Evolutionary conservation across 2,329 filamentous ascomycete genomes (phyloP).

Genomic region (Fusarium temperatum): DNA sequence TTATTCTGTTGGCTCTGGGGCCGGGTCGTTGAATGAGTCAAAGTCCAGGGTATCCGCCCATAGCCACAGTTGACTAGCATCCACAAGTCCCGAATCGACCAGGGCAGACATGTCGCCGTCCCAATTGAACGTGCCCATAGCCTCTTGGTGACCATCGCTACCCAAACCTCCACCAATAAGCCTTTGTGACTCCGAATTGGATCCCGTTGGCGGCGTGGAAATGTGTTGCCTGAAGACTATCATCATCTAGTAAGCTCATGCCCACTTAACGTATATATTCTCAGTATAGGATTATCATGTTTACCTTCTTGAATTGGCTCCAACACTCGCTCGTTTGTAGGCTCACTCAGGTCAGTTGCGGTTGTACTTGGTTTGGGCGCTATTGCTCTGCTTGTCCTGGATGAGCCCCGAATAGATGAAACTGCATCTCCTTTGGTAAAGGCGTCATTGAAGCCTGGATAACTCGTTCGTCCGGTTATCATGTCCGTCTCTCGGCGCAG

Average conservation of each 20-base stretch:
- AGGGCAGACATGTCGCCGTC: background rate
- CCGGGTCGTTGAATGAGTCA: background rate
- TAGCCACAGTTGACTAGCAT: background rate
- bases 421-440: rapidly evolving
- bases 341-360: rapidly evolving
- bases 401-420: background rate
- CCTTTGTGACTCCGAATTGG: rapidly evolving
- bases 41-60: background rate
- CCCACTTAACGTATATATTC: rapidly evolving
- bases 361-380: rapidly evolving
- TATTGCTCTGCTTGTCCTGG: rapidly evolving
- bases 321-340: background rate
- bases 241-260: rapidly evolving
- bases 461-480: background rate
- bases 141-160: rapidly evolving
- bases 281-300: rapidly evolving
- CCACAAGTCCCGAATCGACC: background rate
- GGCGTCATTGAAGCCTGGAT: rapidly evolving
- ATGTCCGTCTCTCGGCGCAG: background rate
- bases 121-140: background rate
- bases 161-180: rapidly evolving
- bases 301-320: background rate
- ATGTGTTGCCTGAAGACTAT: background rate
- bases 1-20: rapidly evolving
- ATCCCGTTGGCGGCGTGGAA: background rate